phyloP scores from a whole-genome alignment of 164 flowering plant species.

The Aristolochia contorta region DNA sequence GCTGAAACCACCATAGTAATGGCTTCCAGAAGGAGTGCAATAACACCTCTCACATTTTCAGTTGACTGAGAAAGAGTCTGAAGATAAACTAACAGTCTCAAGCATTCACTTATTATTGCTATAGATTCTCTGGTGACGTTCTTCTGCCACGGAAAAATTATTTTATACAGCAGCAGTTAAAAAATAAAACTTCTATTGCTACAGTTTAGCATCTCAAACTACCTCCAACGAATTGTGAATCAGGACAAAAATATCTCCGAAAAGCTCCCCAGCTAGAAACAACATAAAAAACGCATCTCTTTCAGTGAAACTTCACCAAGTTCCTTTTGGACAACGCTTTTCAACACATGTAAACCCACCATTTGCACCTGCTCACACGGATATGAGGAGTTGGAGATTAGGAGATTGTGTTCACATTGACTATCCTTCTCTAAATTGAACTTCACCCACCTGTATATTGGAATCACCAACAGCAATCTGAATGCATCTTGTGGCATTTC shows the following conservation, averaged over 20 bases:
- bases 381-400: neutral
- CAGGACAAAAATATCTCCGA: conserved; percentile 37
- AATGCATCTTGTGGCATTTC: conserved; percentile 29
- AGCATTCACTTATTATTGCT: conserved; percentile 52
- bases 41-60: conserved; percentile 46
- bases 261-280: conserved; percentile 56
- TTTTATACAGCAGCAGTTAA: conserved; percentile 2
- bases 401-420: neutral
- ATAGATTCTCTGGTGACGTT: conserved; percentile 50
- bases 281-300: conserved; percentile 35
- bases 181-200: neutral
- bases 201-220: neutral
- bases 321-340: conserved; percentile 44
- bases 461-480: conserved; percentile 36
- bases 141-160: conserved; percentile 37
- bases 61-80: conserved; percentile 50
- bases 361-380: conserved; percentile 51
- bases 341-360: conserved; percentile 63
- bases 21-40: conserved; percentile 66
- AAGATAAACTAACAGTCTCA: conserved; percentile 61
- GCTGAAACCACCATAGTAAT: conserved; percentile 50
- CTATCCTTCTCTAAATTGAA: neutral
- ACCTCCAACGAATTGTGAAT: conserved; percentile 50
- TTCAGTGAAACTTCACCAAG: conserved; percentile 16
- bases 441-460: conserved; percentile 42